Base-by-base conservation (phyloP, 1,139 yeast genomes). In the Magnusiomyces fungicola region DNA sequence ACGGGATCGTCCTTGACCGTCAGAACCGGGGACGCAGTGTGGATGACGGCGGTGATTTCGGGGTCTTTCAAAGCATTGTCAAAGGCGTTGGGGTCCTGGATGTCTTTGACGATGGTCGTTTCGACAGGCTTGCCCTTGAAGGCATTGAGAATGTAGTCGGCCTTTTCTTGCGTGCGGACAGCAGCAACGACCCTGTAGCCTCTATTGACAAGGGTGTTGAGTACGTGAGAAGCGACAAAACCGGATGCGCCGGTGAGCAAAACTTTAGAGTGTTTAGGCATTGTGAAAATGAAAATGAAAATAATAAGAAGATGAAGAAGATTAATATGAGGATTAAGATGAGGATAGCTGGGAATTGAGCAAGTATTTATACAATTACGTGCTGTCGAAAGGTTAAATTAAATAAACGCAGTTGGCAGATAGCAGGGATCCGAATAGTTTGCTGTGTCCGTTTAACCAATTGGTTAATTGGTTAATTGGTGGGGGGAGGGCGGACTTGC, bases 231-330 rank as follows among this genome's bases (percentile, higher is more conserved):
- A 21, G 82, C 83, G 51, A 79, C 73, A 58, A 73, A 79, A 16
- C 84, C 83, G 16, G 80, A 72, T 12, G 80, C 81, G 2, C 84
- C 85, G 2, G 83, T 73, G 30, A 80, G 71, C 29, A 79, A 70
- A 33, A 76, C 75, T 19, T 49, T 44, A 10, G 9, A 12, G 25
- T 44, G 47, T 23, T 45, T 38, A 3, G 34, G 14, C 33, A 41
- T 27, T 29, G 22, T 41, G 7, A 21, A 21, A 38, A 12, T 12
- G 23, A 7, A 36, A 36, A 5, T 5, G 18, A 16, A 27, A 27
- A 7, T 7, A 27, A 27, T 12, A 27, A 27, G 30, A 27, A 27
- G n/a, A n/a, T n/a, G n/a, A n/a, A n/a, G n/a, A n/a, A n/a, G n/a
- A n/a, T n/a, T n/a, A n/a, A n/a, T n/a, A n/a, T n/a, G n/a, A n/a